phyloP scores from a whole-genome alignment of 2,329 filamentous ascomycete species.

The Cordyceps fumosorosea region DNA sequence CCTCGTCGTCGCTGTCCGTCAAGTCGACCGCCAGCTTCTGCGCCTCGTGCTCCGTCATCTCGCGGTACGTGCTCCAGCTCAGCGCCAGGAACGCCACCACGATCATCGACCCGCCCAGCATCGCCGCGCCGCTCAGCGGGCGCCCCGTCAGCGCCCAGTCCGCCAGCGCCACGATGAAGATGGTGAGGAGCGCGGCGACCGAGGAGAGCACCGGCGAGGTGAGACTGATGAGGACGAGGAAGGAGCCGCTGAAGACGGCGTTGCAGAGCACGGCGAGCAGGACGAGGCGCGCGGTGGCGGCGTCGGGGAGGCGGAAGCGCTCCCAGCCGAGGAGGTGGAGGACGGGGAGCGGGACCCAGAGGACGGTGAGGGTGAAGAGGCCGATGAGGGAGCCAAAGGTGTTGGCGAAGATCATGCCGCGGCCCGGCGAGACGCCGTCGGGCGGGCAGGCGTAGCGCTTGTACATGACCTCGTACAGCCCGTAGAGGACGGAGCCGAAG shows the following conservation, averaged over 20 bases:
- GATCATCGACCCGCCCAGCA: constrained; percentile 80
- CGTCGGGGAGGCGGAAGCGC: constrained; percentile 72
- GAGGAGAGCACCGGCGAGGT: constrained; percentile 89
- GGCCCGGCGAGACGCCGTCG: constrained; percentile 73
- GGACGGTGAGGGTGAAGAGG: constrained; percentile 72
- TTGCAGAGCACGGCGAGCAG: constrained; percentile 77
- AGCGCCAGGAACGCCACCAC: constrained; percentile 81
- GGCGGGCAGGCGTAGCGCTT: constrained; percentile 91
- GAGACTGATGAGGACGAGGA: constrained; percentile 85
- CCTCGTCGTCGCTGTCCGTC: constrained; percentile 42
- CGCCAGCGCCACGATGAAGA: constrained; percentile 89
- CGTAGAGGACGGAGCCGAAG: constrained; percentile 83
- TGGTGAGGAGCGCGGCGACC: constrained; percentile 88
- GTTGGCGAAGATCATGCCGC: constrained; percentile 95
- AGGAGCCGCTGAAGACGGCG: constrained; percentile 85
- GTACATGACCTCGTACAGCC: constrained; percentile 95
- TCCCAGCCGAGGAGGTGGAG: constrained; percentile 75
- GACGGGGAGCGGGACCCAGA: constrained; percentile 88
- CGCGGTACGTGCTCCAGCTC: constrained; percentile 85
- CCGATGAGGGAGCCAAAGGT: constrained; percentile 86
- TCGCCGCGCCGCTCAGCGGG: constrained; percentile 65
- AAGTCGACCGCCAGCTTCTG: constrained; percentile 45
- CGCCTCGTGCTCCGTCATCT: constrained; percentile 79
- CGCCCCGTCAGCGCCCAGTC: constrained; percentile 83
- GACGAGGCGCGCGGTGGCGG: constrained; percentile 73